Evolutionary conservation across 768 basidiomycete genomes (phyloP), one percentile per base, ranked within the genome.

Genomic region (Hericium rajendrae): DNA sequence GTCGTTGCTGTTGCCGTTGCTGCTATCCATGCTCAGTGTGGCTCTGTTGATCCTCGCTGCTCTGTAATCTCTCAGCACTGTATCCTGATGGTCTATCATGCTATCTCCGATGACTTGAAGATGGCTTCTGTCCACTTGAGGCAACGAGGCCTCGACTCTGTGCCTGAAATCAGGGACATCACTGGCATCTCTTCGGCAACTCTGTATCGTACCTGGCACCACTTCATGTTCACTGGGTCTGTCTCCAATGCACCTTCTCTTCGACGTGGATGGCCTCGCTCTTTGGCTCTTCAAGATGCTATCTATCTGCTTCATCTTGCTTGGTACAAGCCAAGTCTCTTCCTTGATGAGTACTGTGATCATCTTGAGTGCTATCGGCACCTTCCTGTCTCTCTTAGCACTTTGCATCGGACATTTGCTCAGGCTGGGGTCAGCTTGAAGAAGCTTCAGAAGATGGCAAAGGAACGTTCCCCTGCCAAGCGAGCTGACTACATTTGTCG

Each of bases 361-460:
- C 39, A 39, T 11, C 54, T 65, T 22, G 53, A 59, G 11, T 13
- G 37, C 18, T 32, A 54, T 49, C 55, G 56, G 8, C 41, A 54
- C 20, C 57, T 65, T n/a, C 40, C 57, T 16, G 50, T 54, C 16
- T 67, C 63, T 6, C 18, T 66, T 8, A 32, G 61, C 2, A 69
- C 66, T 13, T 58, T 68, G 22, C 68, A 68, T 43, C 56, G 56
- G 8, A 64, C 60, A 6, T 60, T 69, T 28, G 24, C 24, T 26
- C 49, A 12, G 13, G 49, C 49, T 28, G 49, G 49, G 6, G 56
- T 68, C 40, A 65, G 60, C 53, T 6, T 64, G 24, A 68, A 66
- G 38, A 57, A 58, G 24, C 51, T 67, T 0, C 66, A 69, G 54
- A 66, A 63, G 43, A 50, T 68, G n/a, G 66, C 67, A n/a, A 41